phyloP scores from a whole-genome alignment of 2,329 filamentous ascomycete genomes.

The Venturia oleaginea region DNA sequence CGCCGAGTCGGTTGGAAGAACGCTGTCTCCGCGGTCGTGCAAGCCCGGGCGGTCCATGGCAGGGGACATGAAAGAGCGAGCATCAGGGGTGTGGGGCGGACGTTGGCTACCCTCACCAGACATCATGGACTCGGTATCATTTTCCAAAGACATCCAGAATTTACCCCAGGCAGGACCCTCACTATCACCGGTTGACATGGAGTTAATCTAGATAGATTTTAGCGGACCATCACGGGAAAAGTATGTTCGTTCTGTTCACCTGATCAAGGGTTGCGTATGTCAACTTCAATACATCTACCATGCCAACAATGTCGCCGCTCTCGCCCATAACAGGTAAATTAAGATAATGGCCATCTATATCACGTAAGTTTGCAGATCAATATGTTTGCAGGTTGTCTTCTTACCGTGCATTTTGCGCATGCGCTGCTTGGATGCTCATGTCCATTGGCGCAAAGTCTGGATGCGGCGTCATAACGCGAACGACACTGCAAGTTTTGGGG shows the following conservation, averaged over 20 bases:
- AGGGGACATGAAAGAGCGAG: conserved; percentile 73
- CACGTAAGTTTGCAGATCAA: conserved; percentile 17
- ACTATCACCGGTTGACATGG: conserved; percentile 77
- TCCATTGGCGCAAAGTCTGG: conserved; percentile 97
- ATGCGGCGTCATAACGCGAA: conserved; percentile 97
- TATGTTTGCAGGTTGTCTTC: conserved; percentile 23
- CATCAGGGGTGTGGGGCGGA: conserved; percentile 53
- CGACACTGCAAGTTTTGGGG: conserved; percentile 89
- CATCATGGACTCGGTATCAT: conserved; percentile 92
- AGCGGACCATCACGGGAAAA: conserved; percentile 5
- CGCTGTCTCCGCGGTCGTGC: conserved; percentile 65
- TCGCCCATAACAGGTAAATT: conserved; percentile 99
- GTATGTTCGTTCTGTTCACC: conserved; percentile 40
- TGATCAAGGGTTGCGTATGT: conserved; percentile 97
- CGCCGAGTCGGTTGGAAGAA: conserved; percentile 87
- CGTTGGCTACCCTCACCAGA: conserved; percentile 81
- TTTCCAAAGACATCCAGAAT: conserved; percentile 94
- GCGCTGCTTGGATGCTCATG: conserved; percentile 96
- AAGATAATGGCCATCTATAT: conserved; percentile 85
- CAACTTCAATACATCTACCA: conserved; percentile 97
- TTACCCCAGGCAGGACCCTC: conserved; percentile 99
- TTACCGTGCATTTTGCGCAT: conserved; percentile 98
- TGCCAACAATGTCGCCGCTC: conserved; percentile 91
- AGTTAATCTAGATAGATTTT: conserved; percentile 55
- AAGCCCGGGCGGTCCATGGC: conserved; percentile 54